Evolutionary conservation across 352 stramenopile species (phyloP).

Genomic region (Saprolegnia parasitica): DNA sequence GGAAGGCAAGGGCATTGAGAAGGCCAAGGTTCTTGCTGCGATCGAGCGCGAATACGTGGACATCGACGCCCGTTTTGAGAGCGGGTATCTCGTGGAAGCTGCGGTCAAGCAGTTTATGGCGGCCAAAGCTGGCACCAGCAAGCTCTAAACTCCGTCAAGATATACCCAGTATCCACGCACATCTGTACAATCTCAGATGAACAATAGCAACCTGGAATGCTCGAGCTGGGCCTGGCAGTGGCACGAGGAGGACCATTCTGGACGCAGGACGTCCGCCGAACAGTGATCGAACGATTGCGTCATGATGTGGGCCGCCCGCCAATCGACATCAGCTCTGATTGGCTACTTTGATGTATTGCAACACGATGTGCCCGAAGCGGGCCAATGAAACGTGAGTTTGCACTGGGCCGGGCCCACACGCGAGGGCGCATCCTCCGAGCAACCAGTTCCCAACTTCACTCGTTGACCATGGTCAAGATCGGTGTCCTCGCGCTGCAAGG

Average conservation of each 20-base stretch:
- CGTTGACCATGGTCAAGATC: constrained; percentile 41
- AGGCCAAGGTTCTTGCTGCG: constrained; percentile 52
- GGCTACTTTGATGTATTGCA: not conserved
- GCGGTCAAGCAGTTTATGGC: constrained; percentile 38
- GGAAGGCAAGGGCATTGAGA: constrained; percentile 37
- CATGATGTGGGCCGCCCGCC: not conserved
- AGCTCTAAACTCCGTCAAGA: constrained; percentile 30
- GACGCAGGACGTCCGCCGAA: not conserved
- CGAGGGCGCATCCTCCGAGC: constrained; percentile 6
- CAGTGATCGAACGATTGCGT: not conserved
- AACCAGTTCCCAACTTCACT: not conserved
- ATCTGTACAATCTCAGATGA: no score
- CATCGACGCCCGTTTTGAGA: constrained; percentile 52
- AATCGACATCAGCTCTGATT: not conserved
- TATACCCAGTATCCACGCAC: no score
- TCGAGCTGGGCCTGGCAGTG: no score
- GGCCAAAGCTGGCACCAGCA: constrained; percentile 34
- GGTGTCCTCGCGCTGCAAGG: constrained; percentile 88
- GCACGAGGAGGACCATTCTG: no score
- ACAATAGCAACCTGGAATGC: no score
- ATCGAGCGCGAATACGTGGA: constrained; percentile 60
- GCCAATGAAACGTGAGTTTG: not conserved
- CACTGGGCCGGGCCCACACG: not conserved
- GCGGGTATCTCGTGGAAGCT: constrained; percentile 41
- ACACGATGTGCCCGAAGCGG: not conserved